These are phyloP conservation scores for Pseudophaeomoniella oleicola DNA, from an alignment of 2,329 filamentous ascomycete genomes.

Conservation along the genomic window DNA sequence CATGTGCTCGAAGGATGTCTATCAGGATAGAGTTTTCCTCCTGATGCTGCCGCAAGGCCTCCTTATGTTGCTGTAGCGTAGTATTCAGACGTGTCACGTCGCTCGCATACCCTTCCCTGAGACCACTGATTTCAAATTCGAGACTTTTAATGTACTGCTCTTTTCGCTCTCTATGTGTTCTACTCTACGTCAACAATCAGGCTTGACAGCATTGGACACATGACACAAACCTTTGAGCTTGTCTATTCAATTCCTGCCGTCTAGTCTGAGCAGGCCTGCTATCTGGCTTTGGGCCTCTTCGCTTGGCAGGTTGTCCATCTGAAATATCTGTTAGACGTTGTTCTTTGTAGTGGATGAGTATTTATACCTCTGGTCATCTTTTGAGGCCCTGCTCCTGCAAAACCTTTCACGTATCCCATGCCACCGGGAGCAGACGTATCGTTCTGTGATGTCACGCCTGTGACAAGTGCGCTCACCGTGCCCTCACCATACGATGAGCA, in stretches of 20 bases:
- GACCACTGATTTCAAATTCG: constrained; percentile 75
- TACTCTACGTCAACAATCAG: constrained; percentile 22
- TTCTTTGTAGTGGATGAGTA: not conserved
- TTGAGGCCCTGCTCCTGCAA: constrained; percentile 35
- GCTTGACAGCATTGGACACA: constrained; percentile 4
- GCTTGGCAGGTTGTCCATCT: constrained; percentile 79
- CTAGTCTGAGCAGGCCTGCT: constrained; percentile 87
- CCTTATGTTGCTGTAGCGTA: constrained; percentile 49
- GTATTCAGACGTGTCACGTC: constrained; percentile 42
- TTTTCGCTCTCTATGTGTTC: constrained; percentile 92
- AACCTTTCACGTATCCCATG: constrained; percentile 49
- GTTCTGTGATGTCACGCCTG: not conserved
- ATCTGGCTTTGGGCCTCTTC: constrained; percentile 88
- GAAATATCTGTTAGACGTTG: constrained; percentile 6
- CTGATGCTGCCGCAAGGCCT: constrained; percentile 54
- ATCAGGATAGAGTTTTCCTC: constrained; percentile 70
- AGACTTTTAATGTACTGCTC: constrained; percentile 90
- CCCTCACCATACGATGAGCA: not conserved
- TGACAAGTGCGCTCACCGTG: not conserved
- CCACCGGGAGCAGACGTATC: constrained; percentile 17
- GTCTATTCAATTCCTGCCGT: constrained; percentile 84
- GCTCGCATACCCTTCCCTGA: constrained; percentile 64
- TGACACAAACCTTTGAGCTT: constrained; percentile 71
- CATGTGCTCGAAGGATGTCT: constrained; percentile 43
- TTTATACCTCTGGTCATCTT: constrained; percentile 58